Evolutionary conservation across 2,329 filamentous ascomycete species (phyloP).

Genomic region (Neonectria neomacrospora): DNA sequence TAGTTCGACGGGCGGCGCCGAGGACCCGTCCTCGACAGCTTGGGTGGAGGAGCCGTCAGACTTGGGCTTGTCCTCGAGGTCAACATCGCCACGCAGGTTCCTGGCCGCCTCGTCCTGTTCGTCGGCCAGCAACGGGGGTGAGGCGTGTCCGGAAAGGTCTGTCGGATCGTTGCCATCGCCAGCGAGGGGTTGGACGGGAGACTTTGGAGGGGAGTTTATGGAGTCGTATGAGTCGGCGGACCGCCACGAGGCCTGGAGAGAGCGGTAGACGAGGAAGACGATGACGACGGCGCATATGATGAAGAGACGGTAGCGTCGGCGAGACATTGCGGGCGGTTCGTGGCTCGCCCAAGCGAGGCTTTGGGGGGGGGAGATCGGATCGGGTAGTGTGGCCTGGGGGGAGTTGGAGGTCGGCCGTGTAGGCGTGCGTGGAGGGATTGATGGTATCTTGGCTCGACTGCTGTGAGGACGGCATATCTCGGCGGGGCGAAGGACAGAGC

Average conservation of each 20-base stretch:
- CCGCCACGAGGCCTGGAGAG: conserved; percentile 55
- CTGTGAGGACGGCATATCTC: conserved; percentile 21
- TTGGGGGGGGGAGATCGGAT: conserved; percentile 6
- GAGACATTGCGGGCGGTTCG: conserved; percentile 56
- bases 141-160: conserved; percentile 32
- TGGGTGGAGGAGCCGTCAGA: conserved; percentile 12
- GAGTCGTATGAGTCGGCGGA: conserved; percentile 29
- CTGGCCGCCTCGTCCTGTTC: conserved; percentile 22
- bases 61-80: conserved; percentile 19
- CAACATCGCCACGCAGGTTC: conserved; percentile 14
- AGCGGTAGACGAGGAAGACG: conserved; percentile 64
- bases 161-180: conserved; percentile 21
- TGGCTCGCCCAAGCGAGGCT: conserved; percentile 44
- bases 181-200: conserved; percentile 26
- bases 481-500: neutral
- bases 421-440: conserved; percentile 2
- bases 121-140: conserved; percentile 18
- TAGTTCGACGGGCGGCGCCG: neutral
- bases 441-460: conserved; percentile 1
- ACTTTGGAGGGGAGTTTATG: conserved; percentile 22
- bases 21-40: conserved; percentile 1
- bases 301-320: conserved; percentile 72
- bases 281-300: conserved; percentile 65
- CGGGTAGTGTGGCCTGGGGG: neutral
- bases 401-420: neutral